Conservation (phyloP, 768 basidiomycete species). For the Phylloporus scabripes region DNA sequence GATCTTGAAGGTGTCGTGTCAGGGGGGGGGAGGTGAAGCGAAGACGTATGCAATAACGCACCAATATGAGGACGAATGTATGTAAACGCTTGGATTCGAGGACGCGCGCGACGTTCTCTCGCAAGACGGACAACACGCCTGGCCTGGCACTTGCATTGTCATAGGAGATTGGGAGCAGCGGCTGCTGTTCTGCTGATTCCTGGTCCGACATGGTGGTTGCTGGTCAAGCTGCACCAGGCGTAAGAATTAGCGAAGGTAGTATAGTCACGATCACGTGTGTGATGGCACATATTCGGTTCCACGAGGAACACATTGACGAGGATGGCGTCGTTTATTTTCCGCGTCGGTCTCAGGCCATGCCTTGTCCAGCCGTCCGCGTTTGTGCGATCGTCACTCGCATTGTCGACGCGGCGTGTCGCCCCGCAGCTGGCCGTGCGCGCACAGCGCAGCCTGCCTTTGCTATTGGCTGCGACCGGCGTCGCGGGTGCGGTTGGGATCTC, state of each 20-base stretch:
- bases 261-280: conserved; percentile 24
- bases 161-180: conserved; percentile 35
- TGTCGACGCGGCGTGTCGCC: conserved; percentile 2
- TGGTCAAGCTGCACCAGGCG: conserved; percentile 12
- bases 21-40: conserved; percentile 13
- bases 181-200: conserved; percentile 44
- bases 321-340: conserved; percentile 16
- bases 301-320: neutral
- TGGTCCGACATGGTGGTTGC: conserved; percentile 30
- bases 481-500: conserved; percentile 44
- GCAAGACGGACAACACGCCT: conserved; percentile 16
- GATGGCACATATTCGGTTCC: neutral
- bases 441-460: conserved; percentile 16
- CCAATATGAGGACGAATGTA: conserved; percentile 52
- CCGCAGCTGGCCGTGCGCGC: no score
- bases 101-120: conserved; percentile 36
- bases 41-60: conserved; percentile 32
- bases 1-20: conserved; percentile 36
- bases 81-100: conserved; percentile 54
- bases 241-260: no score
- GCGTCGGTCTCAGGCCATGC: conserved; percentile 16
- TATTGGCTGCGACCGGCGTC: conserved; percentile 31
- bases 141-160: conserved; percentile 13
- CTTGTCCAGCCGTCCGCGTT: conserved; percentile 2
- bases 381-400: neutral